A percentile compares a stretch with the other conserved stretches of the same genome.
phyloP scores from a whole-genome alignment of 106 monocot genomes.

The Apostasia ramifera region DNA sequence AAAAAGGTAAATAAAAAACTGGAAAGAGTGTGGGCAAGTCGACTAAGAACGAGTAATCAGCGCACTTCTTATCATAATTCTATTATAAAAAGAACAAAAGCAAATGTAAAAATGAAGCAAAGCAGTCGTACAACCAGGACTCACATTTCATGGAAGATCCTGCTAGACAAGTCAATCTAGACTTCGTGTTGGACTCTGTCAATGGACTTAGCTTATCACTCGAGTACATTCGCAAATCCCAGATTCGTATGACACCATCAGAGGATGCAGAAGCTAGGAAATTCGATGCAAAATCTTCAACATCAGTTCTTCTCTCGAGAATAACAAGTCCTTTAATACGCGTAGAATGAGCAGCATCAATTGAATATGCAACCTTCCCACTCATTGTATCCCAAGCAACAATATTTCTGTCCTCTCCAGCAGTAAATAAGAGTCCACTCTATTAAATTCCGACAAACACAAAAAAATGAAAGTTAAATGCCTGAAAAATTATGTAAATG shows the following conservation, averaged over 20 bases:
- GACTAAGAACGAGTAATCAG: too few species aligned
- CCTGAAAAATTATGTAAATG: too few species aligned
- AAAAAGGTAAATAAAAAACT: too few species aligned
- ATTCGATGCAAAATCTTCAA: constrained; percentile 22
- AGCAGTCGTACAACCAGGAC: constrained; percentile 6
- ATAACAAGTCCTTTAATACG: constrained; percentile 88
- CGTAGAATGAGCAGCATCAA: constrained; percentile 62
- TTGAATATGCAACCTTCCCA: constrained; percentile 64
- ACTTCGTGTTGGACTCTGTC: constrained; percentile 75
- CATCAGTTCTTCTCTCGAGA: constrained; percentile 26
- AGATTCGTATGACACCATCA: constrained; percentile 76
- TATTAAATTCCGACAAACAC: constrained; percentile 14
- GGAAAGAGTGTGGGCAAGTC: too few species aligned
- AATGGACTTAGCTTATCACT: constrained; percentile 43
- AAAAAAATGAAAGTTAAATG: neutral
- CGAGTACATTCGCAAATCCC: constrained; percentile 69
- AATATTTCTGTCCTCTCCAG: constrained; percentile 72
- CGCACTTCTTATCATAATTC: too few species aligned
- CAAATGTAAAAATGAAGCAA: too few species aligned
- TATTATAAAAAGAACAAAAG: too few species aligned
- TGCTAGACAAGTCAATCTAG: constrained; percentile 87
- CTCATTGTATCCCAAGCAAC: constrained; percentile 77
- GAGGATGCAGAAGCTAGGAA: constrained; percentile 81
- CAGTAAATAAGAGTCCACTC: constrained; percentile 66
- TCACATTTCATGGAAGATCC: constrained; percentile 73